Percentiles rank a stretch among this genome's conserved stretches.
phyloP scores from a whole-genome alignment of 2,329 filamentous ascomycete species.

The Penicillium italicum region DNA sequence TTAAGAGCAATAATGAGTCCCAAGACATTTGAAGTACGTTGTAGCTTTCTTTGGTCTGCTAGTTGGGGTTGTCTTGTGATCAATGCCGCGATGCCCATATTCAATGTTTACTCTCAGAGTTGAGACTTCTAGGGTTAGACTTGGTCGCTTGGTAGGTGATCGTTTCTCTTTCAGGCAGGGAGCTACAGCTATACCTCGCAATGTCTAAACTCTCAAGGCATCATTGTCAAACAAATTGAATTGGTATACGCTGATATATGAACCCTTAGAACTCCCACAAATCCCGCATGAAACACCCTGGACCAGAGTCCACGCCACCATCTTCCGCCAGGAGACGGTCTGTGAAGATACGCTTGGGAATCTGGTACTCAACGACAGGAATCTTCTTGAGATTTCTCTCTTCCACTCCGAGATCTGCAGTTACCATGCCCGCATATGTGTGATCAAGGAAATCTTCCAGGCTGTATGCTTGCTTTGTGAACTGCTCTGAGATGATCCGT shows the following conservation, averaged over 20 bases:
- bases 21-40: background rate
- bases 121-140: background rate
- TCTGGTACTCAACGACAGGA: constrained; percentile 89
- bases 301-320: constrained; percentile 38
- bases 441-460: constrained; percentile 98
- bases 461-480: constrained; percentile 91
- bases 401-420: constrained; percentile 64
- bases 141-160: background rate
- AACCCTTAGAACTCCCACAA: constrained; percentile 39
- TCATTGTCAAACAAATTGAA: constrained; percentile 5
- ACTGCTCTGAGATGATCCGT: constrained; percentile 92
- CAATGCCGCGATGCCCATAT: background rate
- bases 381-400: constrained; percentile 77
- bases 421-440: constrained; percentile 73
- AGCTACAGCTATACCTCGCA: background rate
- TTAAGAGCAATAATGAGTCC: background rate
- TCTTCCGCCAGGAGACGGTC: constrained; percentile 41
- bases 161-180: background rate
- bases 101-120: background rate
- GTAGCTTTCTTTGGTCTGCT: no score
- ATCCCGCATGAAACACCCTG: constrained; percentile 35
- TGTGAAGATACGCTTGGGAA: constrained; percentile 76
- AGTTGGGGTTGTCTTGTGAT: background rate
- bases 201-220: background rate
- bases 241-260: constrained; percentile 12